Conservation (phyloP, 768 basidiomycete species). For the Aureoboletus auriporus region DNA sequence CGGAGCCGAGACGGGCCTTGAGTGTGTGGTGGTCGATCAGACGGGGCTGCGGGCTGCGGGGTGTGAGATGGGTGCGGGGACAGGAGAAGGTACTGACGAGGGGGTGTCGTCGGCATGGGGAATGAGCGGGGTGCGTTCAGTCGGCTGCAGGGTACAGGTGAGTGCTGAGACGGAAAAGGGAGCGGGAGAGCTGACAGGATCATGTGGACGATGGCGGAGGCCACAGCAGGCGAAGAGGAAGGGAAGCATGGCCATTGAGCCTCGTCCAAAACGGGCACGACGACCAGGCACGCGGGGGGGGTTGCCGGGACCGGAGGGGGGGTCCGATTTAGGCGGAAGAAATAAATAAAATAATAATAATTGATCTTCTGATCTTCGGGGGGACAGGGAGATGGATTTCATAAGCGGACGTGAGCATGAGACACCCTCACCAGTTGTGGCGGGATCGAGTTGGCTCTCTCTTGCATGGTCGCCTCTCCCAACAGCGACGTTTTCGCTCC, state of each 20-base stretch:
- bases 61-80: background rate
- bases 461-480: conserved; percentile 54
- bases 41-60: conserved; percentile 24
- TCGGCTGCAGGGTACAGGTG: conserved; percentile 5
- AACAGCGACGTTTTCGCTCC: conserved; percentile 55
- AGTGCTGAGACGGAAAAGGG: background rate
- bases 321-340: conserved; percentile 28
- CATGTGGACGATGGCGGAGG: conserved; percentile 18
- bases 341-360: conserved; percentile 6
- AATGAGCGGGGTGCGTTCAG: conserved; percentile 28
- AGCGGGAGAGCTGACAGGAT: conserved; percentile 9
- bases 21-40: conserved; percentile 47
- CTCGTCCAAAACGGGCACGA: conserved; percentile 11
- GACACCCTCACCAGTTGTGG: conserved; percentile 43
- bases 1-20: conserved; percentile 48
- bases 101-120: conserved; percentile 24
- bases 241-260: conserved; percentile 20
- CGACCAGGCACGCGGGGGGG: conserved; percentile 29
- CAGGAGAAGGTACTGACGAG: conserved; percentile 12
- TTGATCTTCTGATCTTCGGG: conserved; percentile 34
- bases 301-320: conserved; percentile 17
- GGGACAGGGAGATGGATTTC: conserved; percentile 25
- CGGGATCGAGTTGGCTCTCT: conserved; percentile 32
- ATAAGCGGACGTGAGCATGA: conserved; percentile 42
- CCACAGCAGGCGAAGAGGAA: conserved; percentile 28